Evolutionary conservation across 2,329 filamentous ascomycete genomes (phyloP).

Genomic region (Sphaceloma murrayae): DNA sequence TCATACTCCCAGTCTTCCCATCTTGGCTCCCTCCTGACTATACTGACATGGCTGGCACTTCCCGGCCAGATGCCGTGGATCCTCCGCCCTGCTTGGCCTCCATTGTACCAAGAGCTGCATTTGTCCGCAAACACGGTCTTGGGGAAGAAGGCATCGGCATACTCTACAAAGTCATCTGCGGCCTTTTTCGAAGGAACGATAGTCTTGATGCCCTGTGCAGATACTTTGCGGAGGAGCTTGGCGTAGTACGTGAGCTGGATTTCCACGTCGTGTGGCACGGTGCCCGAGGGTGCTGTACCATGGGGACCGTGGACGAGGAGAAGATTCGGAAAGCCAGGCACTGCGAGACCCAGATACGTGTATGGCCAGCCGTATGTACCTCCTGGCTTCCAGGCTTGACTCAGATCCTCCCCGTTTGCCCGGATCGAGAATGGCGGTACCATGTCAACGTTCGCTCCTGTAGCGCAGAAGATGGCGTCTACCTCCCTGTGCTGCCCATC

Average conservation of each 20-base stretch:
- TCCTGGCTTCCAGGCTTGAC: slow-evolving; percentile 47
- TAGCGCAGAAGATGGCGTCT: slow-evolving; percentile 51
- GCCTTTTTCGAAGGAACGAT: slow-evolving; percentile 50
- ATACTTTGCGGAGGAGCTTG: slow-evolving; percentile 57
- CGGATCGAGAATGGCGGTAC: slow-evolving; percentile 48
- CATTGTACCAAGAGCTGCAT: slow-evolving; percentile 65
- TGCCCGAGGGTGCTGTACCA: slow-evolving; percentile 51
- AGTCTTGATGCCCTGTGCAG: slow-evolving; percentile 55
- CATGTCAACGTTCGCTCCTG: slow-evolving; percentile 27
- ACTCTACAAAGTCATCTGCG: slow-evolving; percentile 35
- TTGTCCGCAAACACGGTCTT: slow-evolving; percentile 48
- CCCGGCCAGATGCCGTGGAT: slow-evolving; percentile 64
- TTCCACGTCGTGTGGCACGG: slow-evolving; percentile 58
- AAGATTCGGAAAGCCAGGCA: slow-evolving; percentile 58
- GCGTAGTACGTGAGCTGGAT: slow-evolving; percentile 56
- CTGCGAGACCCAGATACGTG: slow-evolving; percentile 55
- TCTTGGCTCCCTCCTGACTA: slow-evolving; percentile 46
- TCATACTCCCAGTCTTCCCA: slow-evolving; percentile 53
- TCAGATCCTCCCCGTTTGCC: slow-evolving; percentile 46
- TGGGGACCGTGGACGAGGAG: slow-evolving; percentile 52
- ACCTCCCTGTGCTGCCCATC: slow-evolving; percentile 50
- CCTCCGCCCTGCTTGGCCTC: slow-evolving; percentile 50
- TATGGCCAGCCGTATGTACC: slow-evolving; percentile 54
- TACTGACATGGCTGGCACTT: slow-evolving; percentile 52
- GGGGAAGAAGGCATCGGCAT: slow-evolving; percentile 41